Base-by-base conservation (phyloP, 306 rosid species). In the Luffa aegyptiaca region DNA sequence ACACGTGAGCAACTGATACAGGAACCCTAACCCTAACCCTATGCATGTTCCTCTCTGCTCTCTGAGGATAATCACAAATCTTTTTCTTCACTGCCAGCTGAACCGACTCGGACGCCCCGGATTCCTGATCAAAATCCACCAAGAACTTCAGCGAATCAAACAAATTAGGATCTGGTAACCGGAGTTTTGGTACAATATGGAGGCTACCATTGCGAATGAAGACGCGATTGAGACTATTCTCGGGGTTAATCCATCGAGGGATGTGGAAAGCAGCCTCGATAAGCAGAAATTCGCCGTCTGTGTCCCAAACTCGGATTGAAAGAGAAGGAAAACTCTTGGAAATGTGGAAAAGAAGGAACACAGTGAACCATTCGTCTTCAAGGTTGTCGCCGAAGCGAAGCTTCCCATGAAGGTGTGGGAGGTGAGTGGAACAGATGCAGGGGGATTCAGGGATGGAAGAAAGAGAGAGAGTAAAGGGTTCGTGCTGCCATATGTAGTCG, bases 231-330 rank as follows among this genome's bases (percentile, higher is more conserved):
- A 49, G 69, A 81, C 97, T 83, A 79, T 83, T 89, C 16, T 91
- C 96, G 0, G 99, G 99, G 83, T 90, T 89, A 77, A 95, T 86
- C 99, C 99, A 95, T n/a, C 97, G 96, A 20, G 97, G 97, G 79
- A 93, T 92, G 83, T 95, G 97, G 80, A 90, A 91, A 58, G 97
- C 99, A 16, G 99, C 93, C 65, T 95, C 97, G 9, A 95, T 91
- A 81, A 95, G 99, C 37, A 95, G 82, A 81, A 95, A 93, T 87
- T 93, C 99, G 52, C 99, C 97, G 81, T 95, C 97, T 37, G 96
- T 84, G 84, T 95, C 99, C 99, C 99, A 95, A 9, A 90, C 79
- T 11, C 93, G 85, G 78, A 93, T 41, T 33, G 97, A 91, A 82
- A 95, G 88, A 46, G 89, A 77, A 4, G 96, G 89, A 81, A 95